Conservation (phyloP, 1,139 yeast genomes). For the Saccharomyces hybrid region DNA sequence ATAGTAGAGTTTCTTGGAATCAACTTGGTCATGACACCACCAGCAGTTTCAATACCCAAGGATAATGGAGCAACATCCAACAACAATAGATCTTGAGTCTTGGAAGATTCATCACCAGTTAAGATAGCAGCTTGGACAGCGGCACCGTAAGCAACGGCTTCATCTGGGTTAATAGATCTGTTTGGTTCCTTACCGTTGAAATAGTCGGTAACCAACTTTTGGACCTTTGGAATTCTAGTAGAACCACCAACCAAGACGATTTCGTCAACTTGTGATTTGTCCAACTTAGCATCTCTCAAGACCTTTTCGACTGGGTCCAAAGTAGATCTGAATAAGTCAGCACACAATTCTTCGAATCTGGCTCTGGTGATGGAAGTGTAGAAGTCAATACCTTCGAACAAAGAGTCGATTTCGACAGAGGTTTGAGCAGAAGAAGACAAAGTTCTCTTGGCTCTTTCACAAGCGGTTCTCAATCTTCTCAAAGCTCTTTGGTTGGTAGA, state of each 20-base stretch:
- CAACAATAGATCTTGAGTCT: slow-evolving; percentile 75
- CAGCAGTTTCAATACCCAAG: slow-evolving; percentile 89
- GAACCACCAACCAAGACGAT: slow-evolving; percentile 90
- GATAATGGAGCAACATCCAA: slow-evolving; percentile 87
- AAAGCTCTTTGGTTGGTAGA: slow-evolving; percentile 72
- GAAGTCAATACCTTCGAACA: slow-evolving; percentile 91
- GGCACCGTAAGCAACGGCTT: slow-evolving; percentile 97
- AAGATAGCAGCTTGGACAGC: slow-evolving; percentile 96
- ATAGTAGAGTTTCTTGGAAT: slow-evolving; percentile 88
- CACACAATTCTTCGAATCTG: slow-evolving; percentile 83
- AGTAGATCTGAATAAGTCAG: slow-evolving; percentile 76
- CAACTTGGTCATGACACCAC: slow-evolving; percentile 89
- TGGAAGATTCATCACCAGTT: slow-evolving; percentile 62
- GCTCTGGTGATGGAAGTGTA: slow-evolving; percentile 81
- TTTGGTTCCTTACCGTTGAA: slow-evolving; percentile 87
- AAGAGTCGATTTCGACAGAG: slow-evolving; percentile 83
- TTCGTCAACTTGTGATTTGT: slow-evolving; percentile 74
- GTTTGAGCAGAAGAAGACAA: slow-evolving; percentile 82
- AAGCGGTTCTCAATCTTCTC: slow-evolving; percentile 84
- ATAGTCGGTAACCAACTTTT: slow-evolving; percentile 77
- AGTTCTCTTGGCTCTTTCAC: slow-evolving; percentile 89
- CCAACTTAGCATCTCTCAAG: slow-evolving; percentile 70
- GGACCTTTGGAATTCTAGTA: slow-evolving; percentile 90
- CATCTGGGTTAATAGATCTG: slow-evolving; percentile 87
- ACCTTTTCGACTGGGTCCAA: slow-evolving; percentile 83